Conservation (phyloP, 208 protist genomes). For the Leishmania gerbilli region DNA sequence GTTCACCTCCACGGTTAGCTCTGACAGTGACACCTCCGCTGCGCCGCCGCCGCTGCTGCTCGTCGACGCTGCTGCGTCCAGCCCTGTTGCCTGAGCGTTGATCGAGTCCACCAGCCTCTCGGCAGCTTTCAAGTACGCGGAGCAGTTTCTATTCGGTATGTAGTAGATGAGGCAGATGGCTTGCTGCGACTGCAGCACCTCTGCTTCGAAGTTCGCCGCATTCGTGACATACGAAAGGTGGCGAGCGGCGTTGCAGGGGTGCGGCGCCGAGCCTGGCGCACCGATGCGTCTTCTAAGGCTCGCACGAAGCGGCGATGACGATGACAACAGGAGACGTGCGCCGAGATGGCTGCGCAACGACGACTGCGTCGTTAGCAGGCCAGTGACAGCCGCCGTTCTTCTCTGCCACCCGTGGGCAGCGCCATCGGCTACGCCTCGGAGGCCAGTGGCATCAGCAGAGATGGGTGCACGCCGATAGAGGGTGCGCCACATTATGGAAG, state of each 20-base stretch:
- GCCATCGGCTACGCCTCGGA: neutral
- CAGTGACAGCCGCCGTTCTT: neutral
- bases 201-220: conserved; percentile 72
- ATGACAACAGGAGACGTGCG: neutral
- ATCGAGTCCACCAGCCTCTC: conserved; percentile 76
- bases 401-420: conserved; percentile 1
- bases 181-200: conserved; percentile 90
- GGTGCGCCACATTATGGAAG: neutral
- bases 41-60: neutral
- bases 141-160: conserved; percentile 65
- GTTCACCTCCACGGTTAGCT: neutral
- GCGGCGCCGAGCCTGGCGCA: neutral
- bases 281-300: neutral
- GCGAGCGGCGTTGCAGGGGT: neutral
- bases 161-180: conserved; percentile 88
- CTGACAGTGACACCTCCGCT: neutral
- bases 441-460: neutral
- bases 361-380: neutral
- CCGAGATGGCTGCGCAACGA: neutral
- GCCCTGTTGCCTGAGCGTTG: conserved; percentile 51
- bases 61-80: neutral
- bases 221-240: conserved; percentile 47
- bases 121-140: conserved; percentile 53
- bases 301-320: neutral
- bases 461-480: neutral